Conservation (phyloP, 2,329 filamentous ascomycete genomes). For the Lecanosticta acicola region DNA sequence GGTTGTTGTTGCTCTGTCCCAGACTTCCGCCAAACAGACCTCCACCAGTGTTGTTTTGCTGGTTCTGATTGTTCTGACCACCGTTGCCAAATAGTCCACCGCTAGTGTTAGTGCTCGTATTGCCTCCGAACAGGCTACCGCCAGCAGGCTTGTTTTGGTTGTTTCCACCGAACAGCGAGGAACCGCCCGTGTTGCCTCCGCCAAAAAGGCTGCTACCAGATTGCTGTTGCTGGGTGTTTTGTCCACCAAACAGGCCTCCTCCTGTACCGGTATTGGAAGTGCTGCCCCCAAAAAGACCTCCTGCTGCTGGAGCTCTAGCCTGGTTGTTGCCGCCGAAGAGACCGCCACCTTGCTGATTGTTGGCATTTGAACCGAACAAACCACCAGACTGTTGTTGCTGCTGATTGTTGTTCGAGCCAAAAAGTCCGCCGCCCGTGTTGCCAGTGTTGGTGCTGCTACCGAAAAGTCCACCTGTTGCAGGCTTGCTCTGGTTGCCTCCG, state of each 20-base stretch:
- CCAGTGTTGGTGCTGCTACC: slow-evolving; percentile 18
- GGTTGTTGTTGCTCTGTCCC: slow-evolving; percentile 33
- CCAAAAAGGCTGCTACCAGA: slow-evolving; percentile 37
- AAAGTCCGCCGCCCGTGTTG: slow-evolving; percentile 20
- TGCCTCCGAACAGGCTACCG: slow-evolving; percentile 40
- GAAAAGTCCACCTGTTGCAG: slow-evolving; percentile 28
- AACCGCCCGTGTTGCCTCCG: slow-evolving; percentile 23
- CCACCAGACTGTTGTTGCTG: slow-evolving; percentile 21
- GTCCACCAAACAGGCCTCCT: slow-evolving; percentile 35
- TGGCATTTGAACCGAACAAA: slow-evolving; percentile 38
- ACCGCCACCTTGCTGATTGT: slow-evolving; percentile 27
- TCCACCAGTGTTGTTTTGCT: slow-evolving; percentile 30
- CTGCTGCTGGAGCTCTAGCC: slow-evolving; percentile 33
- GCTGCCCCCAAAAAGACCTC: slow-evolving; percentile 37
- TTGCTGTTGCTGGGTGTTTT: slow-evolving; percentile 25
- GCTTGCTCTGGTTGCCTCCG: slow-evolving; percentile 30
- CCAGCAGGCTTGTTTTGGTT: slow-evolving; percentile 38
- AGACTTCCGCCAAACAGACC: slow-evolving; percentile 39
- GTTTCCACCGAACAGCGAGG: slow-evolving; percentile 30
- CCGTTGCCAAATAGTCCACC: slow-evolving; percentile 28
- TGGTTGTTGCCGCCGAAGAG: slow-evolving; percentile 33
- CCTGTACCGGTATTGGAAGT: slow-evolving; percentile 23
- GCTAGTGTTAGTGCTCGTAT: slow-evolving; percentile 27
- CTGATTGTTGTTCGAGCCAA: slow-evolving; percentile 23
- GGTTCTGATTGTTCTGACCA: slow-evolving; percentile 35